Evolutionary conservation across 148 eudicot species (phyloP).

Genomic region (Camellia japonica): DNA sequence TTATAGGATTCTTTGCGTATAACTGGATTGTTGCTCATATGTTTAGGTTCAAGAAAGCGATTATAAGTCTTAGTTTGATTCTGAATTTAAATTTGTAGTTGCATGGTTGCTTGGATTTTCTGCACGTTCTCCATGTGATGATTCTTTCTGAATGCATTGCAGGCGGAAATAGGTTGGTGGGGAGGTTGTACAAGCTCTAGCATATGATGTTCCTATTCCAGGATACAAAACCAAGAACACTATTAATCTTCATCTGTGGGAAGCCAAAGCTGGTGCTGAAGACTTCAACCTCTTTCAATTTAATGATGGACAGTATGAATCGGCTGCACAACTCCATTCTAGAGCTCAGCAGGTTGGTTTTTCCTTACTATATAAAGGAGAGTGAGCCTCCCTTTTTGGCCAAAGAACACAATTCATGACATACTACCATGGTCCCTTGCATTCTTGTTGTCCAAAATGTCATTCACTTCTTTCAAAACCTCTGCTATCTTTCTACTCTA

Average conservation of each 20-base stretch:
- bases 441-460: neutral
- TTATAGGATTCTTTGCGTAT: constrained; percentile 11
- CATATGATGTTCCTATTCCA: constrained; percentile 98
- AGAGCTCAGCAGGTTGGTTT: constrained; percentile 77
- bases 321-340: constrained; percentile 86
- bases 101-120: constrained; percentile 1
- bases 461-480: too few species aligned
- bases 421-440: neutral
- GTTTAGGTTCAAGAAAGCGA: neutral
- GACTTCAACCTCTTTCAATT: constrained; percentile 86
- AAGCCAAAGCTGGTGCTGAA: constrained; percentile 83
- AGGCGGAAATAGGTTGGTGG: constrained; percentile 95
- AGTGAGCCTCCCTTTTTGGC: too few species aligned
- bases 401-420: too few species aligned
- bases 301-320: constrained; percentile 91
- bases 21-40: neutral
- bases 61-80: neutral
- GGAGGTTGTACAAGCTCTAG: constrained; percentile 84
- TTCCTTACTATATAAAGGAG: neutral
- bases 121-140: neutral
- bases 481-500: neutral
- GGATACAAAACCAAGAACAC: constrained; percentile 96
- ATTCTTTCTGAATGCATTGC: constrained; percentile 21
- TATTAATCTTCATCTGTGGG: constrained; percentile 97
- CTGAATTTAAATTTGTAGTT: neutral